Base-by-base conservation (phyloP, 345 rosid species). In the Isatis tinctoria region DNA sequence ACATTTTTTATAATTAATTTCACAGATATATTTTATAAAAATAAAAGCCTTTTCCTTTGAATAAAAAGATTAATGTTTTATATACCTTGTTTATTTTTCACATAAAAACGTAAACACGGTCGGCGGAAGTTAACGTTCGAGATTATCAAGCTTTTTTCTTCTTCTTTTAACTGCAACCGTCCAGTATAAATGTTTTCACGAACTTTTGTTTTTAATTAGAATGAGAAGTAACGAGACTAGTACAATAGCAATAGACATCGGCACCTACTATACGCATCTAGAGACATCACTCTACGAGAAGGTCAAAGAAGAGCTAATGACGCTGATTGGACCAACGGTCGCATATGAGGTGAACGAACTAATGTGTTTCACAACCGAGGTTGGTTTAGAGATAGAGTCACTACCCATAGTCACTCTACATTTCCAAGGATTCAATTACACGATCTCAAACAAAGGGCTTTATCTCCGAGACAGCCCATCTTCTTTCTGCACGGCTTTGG, bases 401-500 rank as follows among this genome's bases (percentile, higher is more conserved):
- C 39, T 77, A 4, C 80, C 80, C 3, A 72, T 41, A 60, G 52
- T 65, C 40, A 77, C 77, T 36, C 48, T 77, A 6, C 67, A 72
- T 39, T 39, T 77, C 4, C 76, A 57, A 66, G 72, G 77, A 32
- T 58, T 64, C 17, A 35, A 65, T 59, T 77, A 37, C 63, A 70
- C 73, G 14, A 58, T 77, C 44, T 65, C 80, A 45, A 77, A 77
- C 73, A 72, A 72, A 47, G 80, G 80, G 27, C 26, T 72, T 28
- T 77, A 77, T 77, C 35, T 77, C 32, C 60, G 40, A 56, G 76
- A 77, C 40, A 60, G 68, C 43, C 28, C 76, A 36, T 37, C 80
- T 65, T 70, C 80, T 36, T 40, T 77, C 6, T 77, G 80, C 75
- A 32, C 32, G 27, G 77, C 77, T 36, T 70, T 77, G 72, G 45